A percentile compares a stretch with the other conserved stretches of the same genome.
Evolutionary conservation across 305 asterid species (phyloP).

Genomic region (Fraxinus sp.): DNA sequence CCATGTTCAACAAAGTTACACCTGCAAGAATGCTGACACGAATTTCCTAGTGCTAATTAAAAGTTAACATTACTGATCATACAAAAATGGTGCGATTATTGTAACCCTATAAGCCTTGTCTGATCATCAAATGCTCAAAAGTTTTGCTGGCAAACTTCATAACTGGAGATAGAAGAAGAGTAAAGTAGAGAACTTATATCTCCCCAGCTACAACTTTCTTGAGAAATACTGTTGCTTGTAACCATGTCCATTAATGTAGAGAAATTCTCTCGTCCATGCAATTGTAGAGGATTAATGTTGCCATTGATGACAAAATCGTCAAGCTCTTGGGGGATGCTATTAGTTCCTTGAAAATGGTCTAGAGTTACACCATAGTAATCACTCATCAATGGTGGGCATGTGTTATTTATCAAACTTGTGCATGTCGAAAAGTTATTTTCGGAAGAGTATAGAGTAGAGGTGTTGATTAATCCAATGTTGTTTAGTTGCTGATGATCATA

Average conservation of each 20-base stretch:
- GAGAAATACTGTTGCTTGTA: conserved; percentile 26
- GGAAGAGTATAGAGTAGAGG: conserved; percentile 11
- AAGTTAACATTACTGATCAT: conserved; percentile 1
- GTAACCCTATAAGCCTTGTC: conserved; percentile 35
- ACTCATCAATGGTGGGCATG: conserved; percentile 14
- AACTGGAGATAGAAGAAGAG: conserved; percentile 26
- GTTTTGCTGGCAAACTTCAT: conserved; percentile 25
- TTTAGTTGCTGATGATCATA: conserved; percentile 5
- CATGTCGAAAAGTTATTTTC: conserved; percentile 10
- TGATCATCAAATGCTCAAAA: conserved; percentile 30
- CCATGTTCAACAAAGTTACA: conserved; percentile 31
- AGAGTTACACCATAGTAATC: conserved; percentile 4
- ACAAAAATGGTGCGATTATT: conserved; percentile 22
- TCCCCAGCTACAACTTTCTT: conserved; percentile 37
- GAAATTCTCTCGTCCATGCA: conserved; percentile 29
- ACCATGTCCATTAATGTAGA: conserved; percentile 29
- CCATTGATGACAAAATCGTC: neutral
- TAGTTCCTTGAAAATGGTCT: conserved; percentile 23
- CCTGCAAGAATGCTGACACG: conserved; percentile 16
- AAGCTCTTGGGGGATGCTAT: conserved; percentile 14
- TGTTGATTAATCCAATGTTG: conserved; percentile 2
- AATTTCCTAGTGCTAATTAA: neutral
- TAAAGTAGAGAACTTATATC: conserved; percentile 31
- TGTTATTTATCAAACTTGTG: neutral
- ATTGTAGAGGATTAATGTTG: conserved; percentile 21